Evolutionary conservation across 2,329 filamentous ascomycete species (phyloP).

Genomic region (Fusarium coicis): DNA sequence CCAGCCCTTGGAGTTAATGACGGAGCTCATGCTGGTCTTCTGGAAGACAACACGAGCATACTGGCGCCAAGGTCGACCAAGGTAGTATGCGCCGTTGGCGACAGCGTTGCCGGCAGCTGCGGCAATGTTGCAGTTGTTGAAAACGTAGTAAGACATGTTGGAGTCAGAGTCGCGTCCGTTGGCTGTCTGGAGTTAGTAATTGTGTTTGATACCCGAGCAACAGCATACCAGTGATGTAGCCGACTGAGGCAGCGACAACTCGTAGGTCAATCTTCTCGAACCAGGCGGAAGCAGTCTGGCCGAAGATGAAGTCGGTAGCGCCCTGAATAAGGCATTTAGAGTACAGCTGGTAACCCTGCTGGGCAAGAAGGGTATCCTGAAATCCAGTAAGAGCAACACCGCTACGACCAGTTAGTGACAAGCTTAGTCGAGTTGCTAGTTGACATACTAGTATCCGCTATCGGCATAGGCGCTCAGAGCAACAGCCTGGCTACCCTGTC

Average conservation of each 20-base stretch:
- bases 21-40: conserved; percentile 59
- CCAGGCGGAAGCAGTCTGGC: conserved; percentile 55
- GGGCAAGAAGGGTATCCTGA: conserved; percentile 62
- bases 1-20: conserved; percentile 72
- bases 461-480: conserved; percentile 57
- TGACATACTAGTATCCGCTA: conserved; percentile 55
- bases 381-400: conserved; percentile 58
- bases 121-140: conserved; percentile 57
- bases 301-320: conserved; percentile 63
- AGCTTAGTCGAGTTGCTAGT: rapidly evolving
- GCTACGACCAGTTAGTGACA: not conserved
- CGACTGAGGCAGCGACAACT: conserved; percentile 49
- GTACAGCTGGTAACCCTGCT: conserved; percentile 60
- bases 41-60: conserved; percentile 62
- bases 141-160: conserved; percentile 56
- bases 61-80: conserved; percentile 60
- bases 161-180: conserved; percentile 52
- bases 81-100: conserved; percentile 54
- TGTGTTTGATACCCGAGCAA: rapidly evolving
- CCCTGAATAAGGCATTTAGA: conserved; percentile 56
- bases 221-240: conserved; percentile 55
- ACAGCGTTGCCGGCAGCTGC: conserved; percentile 53
- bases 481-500: conserved; percentile 59
- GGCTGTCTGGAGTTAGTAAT: conserved; percentile 42
- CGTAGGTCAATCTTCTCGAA: conserved; percentile 56